Evolutionary conservation across 2,329 filamentous ascomycete genomes (phyloP), one percentile per base, ranked within the genome.

Genomic region (Sarocladium oryzae): DNA sequence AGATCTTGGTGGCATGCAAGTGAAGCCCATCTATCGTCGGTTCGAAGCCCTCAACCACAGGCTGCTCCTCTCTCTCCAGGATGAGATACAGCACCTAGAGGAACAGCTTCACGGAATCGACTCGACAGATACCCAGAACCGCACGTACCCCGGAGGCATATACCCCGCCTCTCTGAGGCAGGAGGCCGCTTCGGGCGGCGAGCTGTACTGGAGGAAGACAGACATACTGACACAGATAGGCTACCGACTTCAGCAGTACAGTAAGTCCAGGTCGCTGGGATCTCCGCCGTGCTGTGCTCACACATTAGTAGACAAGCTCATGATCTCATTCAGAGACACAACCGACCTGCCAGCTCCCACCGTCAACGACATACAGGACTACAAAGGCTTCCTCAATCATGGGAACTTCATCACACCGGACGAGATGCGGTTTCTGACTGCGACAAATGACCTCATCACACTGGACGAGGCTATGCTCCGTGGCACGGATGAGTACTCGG

Each of bases 1-100:
- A 1, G 57, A 56, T n/a, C 43, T 59, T 13, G 56, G 53, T 13
- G 54, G 61, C 6, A 24, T 56, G 1, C 55, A 56, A 0, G 59
- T 75, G 28, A 68, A 63, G 41, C 88, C 89, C 1, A 78, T 95
- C 53, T 96, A 95, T 65, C 82, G 91, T 38, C 85, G 85, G 52
- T 96, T 96, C 61, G 85, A 88, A 63, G 77, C 81, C 10, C 70
- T 96, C 16, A 91, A 93, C 59, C 89, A 95, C 63, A 84, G 91
- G 2, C 70, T 95, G 2, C 71, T 96, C 2, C 73, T 96, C 0
- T 84, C 93, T 55, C 74, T 95, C 15, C 91, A 96, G 66, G 89
- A 95, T 61, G 89, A 95, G 64, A 80, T 96, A 16, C 75, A 77
- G 26, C 86, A 92, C 59, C 73, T 95, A 33, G 90, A 96, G 66